Evolutionary conservation across 441 rosid genomes (phyloP), one percentile per base, ranked within the genome.

Genomic region (California macrophylla): DNA sequence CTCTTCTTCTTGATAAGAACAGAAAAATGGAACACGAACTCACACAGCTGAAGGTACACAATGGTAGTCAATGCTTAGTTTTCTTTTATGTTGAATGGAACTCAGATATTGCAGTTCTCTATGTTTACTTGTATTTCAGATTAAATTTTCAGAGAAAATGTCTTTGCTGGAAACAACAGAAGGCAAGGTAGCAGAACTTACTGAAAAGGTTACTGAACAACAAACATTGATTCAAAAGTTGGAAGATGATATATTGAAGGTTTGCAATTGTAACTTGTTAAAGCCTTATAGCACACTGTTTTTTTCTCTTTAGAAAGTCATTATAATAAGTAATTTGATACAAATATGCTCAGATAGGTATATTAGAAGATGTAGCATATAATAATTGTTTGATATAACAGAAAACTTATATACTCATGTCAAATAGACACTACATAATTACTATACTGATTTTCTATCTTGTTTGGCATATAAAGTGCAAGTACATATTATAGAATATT

Each of bases 161-260:
- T 80, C 95, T 73, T 77, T 81, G 80, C 89, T 92, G 73, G 96
- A 92, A 85, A 78, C 84, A 26, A 88, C 93, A 73, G 99, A 89
- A 77, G 79, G 78, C 76, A 89, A 82, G 85, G 86, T 89, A 62
- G 82, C 72, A 72, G 97, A 90, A 80, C 88, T 95, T 72, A 79
- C 87, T 62, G 85, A 81, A 45, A 82, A 90, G 83, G 82, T 88
- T 76, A 82, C 82, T 40, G 95, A 95, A 81, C 99, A 90, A 75
- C 92, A 87, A 72, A 89, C 77, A 70, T 81, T 95, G 70, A 90
- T 92, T 78, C 99, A 92, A 68, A 95, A 92, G 84, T 82, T 95
- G 88, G 99, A 92, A 79, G 99, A 95, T 79, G 99, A 92, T 78
- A 95, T 92, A 64, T 81, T 82, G 82, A 92, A 92, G 96, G 98